Evolutionary conservation across 257 asterid genomes (phyloP).

Genomic region (Scutellaria baicalensis): DNA sequence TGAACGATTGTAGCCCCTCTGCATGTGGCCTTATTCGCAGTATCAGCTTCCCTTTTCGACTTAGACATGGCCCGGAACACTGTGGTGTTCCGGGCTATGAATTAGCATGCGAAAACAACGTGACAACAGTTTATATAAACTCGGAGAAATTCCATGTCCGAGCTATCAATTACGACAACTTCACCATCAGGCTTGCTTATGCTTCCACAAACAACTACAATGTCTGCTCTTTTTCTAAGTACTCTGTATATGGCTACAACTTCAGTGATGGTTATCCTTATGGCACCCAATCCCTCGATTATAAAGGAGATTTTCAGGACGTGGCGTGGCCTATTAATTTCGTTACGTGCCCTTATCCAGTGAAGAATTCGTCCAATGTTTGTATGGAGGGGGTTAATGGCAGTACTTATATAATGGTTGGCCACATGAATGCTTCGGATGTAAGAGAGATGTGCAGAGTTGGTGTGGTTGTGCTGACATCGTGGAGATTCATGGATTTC

Average conservation of each 20-base stretch:
- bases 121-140: background rate
- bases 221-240: conserved; percentile 7
- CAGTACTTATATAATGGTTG: background rate
- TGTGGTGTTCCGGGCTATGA: conserved; percentile 32
- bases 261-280: background rate
- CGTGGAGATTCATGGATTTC: background rate
- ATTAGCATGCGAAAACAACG: conserved; percentile 26
- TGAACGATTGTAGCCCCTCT: conserved; percentile 12
- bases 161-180: conserved; percentile 20
- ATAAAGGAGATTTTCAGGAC: too few relatives aligned
- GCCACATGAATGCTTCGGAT: background rate
- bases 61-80: conserved; percentile 29
- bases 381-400: too few relatives aligned
- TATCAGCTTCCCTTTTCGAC: conserved; percentile 34
- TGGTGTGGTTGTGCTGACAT: background rate
- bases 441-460: background rate
- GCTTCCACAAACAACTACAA: background rate
- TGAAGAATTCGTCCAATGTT: background rate
- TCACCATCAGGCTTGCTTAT: conserved; percentile 23
- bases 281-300: background rate
- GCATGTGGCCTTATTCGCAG: conserved; percentile 26
- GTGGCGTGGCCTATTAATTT: background rate
- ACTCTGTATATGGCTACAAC: background rate
- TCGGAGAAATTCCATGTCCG: conserved; percentile 16
- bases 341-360: background rate